Base-by-base conservation (phyloP, 31 red algal genomes). In the Porphyra umbilicalis region DNA sequence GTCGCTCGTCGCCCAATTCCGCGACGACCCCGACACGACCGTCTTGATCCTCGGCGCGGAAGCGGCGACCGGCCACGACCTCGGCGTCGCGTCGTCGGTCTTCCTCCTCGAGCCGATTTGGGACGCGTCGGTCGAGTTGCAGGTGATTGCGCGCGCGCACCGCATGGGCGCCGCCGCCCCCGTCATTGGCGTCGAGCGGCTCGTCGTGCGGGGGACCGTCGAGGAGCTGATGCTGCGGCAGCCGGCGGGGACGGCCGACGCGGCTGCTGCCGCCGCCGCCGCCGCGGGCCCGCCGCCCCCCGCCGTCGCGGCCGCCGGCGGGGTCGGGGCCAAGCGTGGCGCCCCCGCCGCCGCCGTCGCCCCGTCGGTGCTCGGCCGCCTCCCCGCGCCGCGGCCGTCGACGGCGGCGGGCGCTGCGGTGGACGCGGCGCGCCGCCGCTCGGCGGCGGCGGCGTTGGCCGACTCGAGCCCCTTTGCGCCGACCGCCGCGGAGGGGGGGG, bases 101-200 rank as follows among this genome's bases (percentile, higher is more conserved):
- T 92, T 94, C 35, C 37, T 99, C 42, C 85, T 99, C 75, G 97
- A 99, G 78, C 97, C 97, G 31, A 76, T 99, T 32, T 95, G 93
- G 93, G 85, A 95, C 77, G 78, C 82, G 6, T 84, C 97, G 16
- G 44, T 91, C 34, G 97, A 95, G 79, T 80, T 87, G 42, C 97
- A 99, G 57, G 87, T 99, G 34, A 94, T 96, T 33, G 89, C 85
- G 82, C 90, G 97, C 34, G 97, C 97, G 32, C 91, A 94, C 86
- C 88, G 97, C 30, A 94, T 99, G 76, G 97, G 97, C 44, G 94
- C 90, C 38, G 79, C 77, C 68, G 40, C 77, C 9, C 39, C 77
- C 30, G 88, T 92, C 77, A 87, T 90, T 44, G 38, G 75, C 36
- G 95, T 98, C 32, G 89, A 98, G 38, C 84, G 89, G 39, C 91